Evolutionary conservation across 768 basidiomycete genomes (phyloP).

Genomic region (Tricholoma hemisulphureum): DNA sequence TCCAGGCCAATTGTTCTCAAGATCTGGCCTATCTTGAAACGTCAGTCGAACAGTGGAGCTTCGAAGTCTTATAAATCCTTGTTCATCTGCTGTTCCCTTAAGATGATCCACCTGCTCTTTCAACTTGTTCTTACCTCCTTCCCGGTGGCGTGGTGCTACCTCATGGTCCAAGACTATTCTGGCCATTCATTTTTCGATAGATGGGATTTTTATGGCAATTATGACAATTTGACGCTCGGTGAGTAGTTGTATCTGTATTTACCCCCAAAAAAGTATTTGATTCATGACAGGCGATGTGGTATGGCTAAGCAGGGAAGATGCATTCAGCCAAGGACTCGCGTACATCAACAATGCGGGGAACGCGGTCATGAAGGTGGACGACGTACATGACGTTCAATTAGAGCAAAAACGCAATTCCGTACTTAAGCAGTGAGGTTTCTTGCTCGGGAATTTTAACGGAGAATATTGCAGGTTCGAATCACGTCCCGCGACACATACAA

Average conservation of each 20-base stretch:
- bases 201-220: constrained; percentile 53
- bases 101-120: neutral
- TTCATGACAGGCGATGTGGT: constrained; percentile 54
- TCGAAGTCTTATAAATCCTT: neutral
- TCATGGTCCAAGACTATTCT: constrained; percentile 40
- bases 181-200: constrained; percentile 53
- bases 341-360: constrained; percentile 61
- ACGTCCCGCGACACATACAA: constrained; percentile 42
- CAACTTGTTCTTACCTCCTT: neutral
- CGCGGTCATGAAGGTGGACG: constrained; percentile 75
- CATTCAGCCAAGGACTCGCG: constrained; percentile 48
- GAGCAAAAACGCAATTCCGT: constrained; percentile 62
- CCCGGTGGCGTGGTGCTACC: constrained; percentile 7
- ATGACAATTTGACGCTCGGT: constrained; percentile 49
- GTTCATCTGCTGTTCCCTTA: neutral
- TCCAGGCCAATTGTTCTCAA: too few relatives aligned
- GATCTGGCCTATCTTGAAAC: too few relatives aligned
- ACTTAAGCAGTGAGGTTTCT: neutral
- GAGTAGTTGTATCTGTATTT: constrained; percentile 7
- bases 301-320: constrained; percentile 50
- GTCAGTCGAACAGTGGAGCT: too few relatives aligned
- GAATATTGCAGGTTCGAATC: constrained; percentile 38
- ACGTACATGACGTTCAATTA: constrained; percentile 50
- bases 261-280: neutral
- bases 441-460: neutral